These are phyloP conservation scores for Trichoderma breve DNA, from an alignment of 2,329 filamentous ascomycete species.

Conservation along the genomic window DNA sequence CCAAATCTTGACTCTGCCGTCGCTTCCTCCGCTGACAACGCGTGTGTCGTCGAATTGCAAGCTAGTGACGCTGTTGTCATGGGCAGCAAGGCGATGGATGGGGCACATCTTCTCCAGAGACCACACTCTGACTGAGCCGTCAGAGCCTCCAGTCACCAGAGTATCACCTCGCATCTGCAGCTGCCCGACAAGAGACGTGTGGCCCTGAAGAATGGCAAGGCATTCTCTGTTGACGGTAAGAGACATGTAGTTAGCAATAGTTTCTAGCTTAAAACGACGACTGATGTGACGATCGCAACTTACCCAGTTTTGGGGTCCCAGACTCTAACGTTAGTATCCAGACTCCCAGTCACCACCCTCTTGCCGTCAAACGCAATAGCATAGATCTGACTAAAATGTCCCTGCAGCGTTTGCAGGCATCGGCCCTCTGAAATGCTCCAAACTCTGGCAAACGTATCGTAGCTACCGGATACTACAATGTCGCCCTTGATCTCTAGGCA, in stretches of 20 bases:
- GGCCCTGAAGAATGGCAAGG: slow-evolving; percentile 88
- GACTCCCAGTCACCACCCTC: slow-evolving; percentile 88
- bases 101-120: slow-evolving; percentile 85
- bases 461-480: slow-evolving; percentile 95
- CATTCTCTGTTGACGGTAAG: slow-evolving; percentile 57
- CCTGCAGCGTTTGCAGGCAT: slow-evolving; percentile 83
- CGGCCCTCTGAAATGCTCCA: slow-evolving; percentile 97
- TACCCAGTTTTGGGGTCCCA: slow-evolving; percentile 91
- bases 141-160: slow-evolving; percentile 91
- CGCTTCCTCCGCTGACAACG: slow-evolving; percentile 92
- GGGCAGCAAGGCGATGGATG: slow-evolving; percentile 90
- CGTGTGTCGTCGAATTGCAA: slow-evolving; percentile 94
- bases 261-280: background rate
- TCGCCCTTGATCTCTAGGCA: slow-evolving; percentile 96
- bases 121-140: slow-evolving; percentile 96
- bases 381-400: slow-evolving; percentile 98
- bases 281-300: slow-evolving; percentile 32
- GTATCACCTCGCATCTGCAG: slow-evolving; percentile 94
- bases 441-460: slow-evolving; percentile 93
- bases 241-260: slow-evolving; percentile 31
- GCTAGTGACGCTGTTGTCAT: slow-evolving; percentile 98
- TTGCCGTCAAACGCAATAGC: slow-evolving; percentile 96
- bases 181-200: slow-evolving; percentile 95
- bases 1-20: slow-evolving; percentile 98
- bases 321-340: slow-evolving; percentile 94